Conservation (phyloP, 805 yeast genomes). For the Metschnikowia noctiluminum region DNA sequence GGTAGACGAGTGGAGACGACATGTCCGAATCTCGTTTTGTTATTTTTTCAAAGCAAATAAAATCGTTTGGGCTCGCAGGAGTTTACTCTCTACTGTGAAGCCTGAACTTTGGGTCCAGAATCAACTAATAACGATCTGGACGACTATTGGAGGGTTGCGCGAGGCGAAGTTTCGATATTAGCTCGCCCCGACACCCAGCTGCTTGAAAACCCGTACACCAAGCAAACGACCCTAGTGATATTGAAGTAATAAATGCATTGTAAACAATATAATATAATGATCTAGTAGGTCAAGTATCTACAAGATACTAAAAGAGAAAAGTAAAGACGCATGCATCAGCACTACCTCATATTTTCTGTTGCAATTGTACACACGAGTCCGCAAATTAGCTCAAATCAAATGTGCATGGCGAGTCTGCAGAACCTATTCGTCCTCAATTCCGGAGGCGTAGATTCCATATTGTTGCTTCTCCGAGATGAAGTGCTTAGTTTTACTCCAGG, state of each 20-base stretch:
- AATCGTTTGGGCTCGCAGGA: too few species aligned
- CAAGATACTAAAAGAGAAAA: too few species aligned
- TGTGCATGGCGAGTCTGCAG: too few species aligned
- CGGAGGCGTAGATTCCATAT: constrained; percentile 7
- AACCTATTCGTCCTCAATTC: too few species aligned
- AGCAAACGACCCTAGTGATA: not conserved
- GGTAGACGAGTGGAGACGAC: constrained; percentile 42
- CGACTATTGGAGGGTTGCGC: not conserved
- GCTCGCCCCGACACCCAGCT: too few species aligned
- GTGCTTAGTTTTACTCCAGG: constrained; percentile 34
- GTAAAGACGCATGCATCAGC: too few species aligned
- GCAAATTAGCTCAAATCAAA: too few species aligned
- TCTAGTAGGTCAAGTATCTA: too few species aligned
- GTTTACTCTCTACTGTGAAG: constrained; percentile 20
- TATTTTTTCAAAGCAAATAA: not conserved
- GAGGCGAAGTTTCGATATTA: not conserved
- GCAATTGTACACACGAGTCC: too few species aligned
- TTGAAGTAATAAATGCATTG: too few species aligned
- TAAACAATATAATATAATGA: too few species aligned
- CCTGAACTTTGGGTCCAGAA: not conserved
- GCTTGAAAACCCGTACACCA: constrained; percentile 1
- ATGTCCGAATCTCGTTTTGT: not conserved
- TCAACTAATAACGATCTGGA: not conserved
- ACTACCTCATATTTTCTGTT: too few species aligned
- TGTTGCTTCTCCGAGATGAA: constrained; percentile 27